Conservation (phyloP, 169 alveolate species). For the Plasmodium gaboni region DNA sequence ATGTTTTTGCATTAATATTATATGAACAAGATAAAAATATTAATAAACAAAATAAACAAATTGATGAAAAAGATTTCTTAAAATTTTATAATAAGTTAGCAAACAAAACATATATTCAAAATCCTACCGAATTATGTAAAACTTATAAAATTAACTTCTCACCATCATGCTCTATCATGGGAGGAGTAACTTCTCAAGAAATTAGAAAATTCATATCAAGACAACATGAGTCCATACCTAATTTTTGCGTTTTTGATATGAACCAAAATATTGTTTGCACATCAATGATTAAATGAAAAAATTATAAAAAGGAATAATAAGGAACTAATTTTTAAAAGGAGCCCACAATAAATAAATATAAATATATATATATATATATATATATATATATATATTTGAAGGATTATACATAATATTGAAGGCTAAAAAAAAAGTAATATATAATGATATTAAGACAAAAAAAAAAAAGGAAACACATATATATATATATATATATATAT, state of each 20-base stretch:
- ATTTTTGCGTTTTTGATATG: slow-evolving; percentile 86
- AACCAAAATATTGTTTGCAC: slow-evolving; percentile 80
- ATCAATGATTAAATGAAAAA: slow-evolving; percentile 78
- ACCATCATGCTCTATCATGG: slow-evolving; percentile 77
- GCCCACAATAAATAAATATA: too few species aligned
- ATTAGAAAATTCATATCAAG: slow-evolving; percentile 85
- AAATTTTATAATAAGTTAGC: slow-evolving; percentile 35
- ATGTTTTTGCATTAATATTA: slow-evolving; percentile 77
- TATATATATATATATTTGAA: not conserved
- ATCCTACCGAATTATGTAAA: slow-evolving; percentile 56
- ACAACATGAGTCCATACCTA: slow-evolving; percentile 86
- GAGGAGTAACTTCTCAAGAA: slow-evolving; percentile 84
- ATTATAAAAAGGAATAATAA: not conserved
- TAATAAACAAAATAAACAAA: slow-evolving; percentile 37
- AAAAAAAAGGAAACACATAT: too few species aligned
- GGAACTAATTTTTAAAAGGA: not conserved
- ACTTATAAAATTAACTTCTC: slow-evolving; percentile 43
- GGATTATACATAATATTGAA: too few species aligned
- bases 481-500: too few species aligned
- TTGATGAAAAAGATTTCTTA: slow-evolving; percentile 27
- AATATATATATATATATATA: not conserved
- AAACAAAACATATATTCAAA: slow-evolving; percentile 13
- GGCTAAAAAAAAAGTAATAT: too few species aligned
- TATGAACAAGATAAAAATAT: slow-evolving; percentile 22
- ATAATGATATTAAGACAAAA: too few species aligned